Conservation (phyloP, 805 yeast species). For the Sugiyamaella chiloensis region DNA sequence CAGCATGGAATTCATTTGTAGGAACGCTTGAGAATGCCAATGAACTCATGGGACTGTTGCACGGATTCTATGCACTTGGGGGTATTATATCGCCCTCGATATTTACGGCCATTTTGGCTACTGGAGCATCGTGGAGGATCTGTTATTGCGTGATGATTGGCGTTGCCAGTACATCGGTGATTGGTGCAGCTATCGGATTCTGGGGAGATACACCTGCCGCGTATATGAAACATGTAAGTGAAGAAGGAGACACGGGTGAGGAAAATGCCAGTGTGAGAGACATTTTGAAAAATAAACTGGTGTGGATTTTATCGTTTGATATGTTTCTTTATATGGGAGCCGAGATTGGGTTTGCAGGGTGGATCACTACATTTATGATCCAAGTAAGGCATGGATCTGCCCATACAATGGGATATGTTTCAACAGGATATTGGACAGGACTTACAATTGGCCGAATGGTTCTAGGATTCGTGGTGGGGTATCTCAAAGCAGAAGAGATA, state of each 20-base stretch:
- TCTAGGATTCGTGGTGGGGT: conserved; percentile 40
- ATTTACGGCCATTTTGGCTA: conserved; percentile 52
- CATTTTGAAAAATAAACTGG: conserved; percentile 1
- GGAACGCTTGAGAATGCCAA: conserved; percentile 50
- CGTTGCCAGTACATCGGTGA: conserved; percentile 35
- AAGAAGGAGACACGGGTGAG: background rate
- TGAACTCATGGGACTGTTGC: conserved; percentile 57
- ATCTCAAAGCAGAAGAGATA: conserved; percentile 18
- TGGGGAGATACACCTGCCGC: conserved; percentile 27
- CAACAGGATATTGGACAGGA: conserved; percentile 71
- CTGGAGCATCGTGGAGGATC: conserved; percentile 52
- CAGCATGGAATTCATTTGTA: conserved; percentile 50
- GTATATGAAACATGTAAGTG: conserved; percentile 10
- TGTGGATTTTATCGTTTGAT: conserved; percentile 42
- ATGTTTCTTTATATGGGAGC: conserved; percentile 63
- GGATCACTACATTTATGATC: conserved; percentile 62
- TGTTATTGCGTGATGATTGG: conserved; percentile 48
- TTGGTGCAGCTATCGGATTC: conserved; percentile 44
- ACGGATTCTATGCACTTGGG: conserved; percentile 70
- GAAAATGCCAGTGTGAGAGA: conserved; percentile 3
- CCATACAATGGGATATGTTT: conserved; percentile 53
- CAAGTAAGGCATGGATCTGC: conserved; percentile 49
- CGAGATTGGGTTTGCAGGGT: conserved; percentile 66
- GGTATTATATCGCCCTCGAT: conserved; percentile 67
- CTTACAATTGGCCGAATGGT: conserved; percentile 61